phyloP scores from a whole-genome alignment of 176 grass and related monocot genomes.

The Oryza coarctata region DNA sequence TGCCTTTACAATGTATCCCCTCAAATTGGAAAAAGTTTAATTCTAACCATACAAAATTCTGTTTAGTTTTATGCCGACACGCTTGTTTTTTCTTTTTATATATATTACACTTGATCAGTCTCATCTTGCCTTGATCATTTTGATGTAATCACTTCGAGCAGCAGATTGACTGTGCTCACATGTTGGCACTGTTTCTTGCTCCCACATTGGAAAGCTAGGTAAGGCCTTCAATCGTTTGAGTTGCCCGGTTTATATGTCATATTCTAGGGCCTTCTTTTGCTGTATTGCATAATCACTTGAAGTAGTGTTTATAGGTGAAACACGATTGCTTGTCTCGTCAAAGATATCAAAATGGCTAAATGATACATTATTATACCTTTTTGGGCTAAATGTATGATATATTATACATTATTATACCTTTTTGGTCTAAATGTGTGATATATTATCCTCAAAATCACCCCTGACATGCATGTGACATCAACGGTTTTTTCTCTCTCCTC shows the following conservation, averaged over 20 bases:
- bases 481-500: neutral
- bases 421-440: neutral
- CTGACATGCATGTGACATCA: neutral
- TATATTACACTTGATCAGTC: neutral
- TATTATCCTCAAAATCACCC: neutral
- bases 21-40: slow-evolving; percentile 2
- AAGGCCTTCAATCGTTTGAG: slow-evolving; percentile 9
- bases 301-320: neutral
- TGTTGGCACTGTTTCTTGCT: slow-evolving; percentile 1
- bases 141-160: slow-evolving; percentile 33
- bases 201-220: neutral
- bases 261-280: neutral
- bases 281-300: neutral
- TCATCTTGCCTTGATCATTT: slow-evolving; percentile 13
- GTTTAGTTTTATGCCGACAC: slow-evolving; percentile 18
- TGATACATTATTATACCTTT: neutral
- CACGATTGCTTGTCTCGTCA: neutral
- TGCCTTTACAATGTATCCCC: neutral
- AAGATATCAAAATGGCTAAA: neutral
- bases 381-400: neutral
- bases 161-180: slow-evolving; percentile 15
- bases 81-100: neutral
- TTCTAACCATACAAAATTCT: slow-evolving; percentile 11
- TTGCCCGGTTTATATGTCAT: neutral
- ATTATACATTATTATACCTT: too few species aligned